Evolutionary conservation across 208 protist species (phyloP).

Genomic region (Vickermania ingenoplastis): DNA sequence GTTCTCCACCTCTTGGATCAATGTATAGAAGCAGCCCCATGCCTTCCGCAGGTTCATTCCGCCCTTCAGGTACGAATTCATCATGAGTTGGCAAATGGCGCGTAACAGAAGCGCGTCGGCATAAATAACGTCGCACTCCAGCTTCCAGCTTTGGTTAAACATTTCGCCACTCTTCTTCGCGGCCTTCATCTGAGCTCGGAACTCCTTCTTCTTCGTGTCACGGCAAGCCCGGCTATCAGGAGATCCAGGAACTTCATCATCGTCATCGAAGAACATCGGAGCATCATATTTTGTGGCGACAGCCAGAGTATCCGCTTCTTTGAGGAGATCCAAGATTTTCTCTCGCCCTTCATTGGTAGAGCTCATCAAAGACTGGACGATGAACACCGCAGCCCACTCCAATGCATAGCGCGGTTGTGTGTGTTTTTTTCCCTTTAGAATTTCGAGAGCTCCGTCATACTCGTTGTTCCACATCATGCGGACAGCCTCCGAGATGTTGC

Average conservation of each 20-base stretch:
- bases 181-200: constrained; percentile 38
- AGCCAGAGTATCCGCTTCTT: constrained; percentile 67
- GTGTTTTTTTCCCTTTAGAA: constrained; percentile 53
- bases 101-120: constrained; percentile 78
- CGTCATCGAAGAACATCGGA: constrained; percentile 50
- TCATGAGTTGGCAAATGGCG: constrained; percentile 80
- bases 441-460: constrained; percentile 45
- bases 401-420: constrained; percentile 73
- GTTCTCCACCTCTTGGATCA: constrained; percentile 60
- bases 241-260: constrained; percentile 6
- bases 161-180: constrained; percentile 33
- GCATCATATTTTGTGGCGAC: constrained; percentile 56
- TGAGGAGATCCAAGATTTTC: constrained; percentile 55
- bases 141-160: constrained; percentile 72
- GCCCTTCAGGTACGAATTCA: constrained; percentile 87
- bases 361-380: constrained; percentile 77
- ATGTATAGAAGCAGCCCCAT: constrained; percentile 75
- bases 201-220: constrained; percentile 57
- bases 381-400: constrained; percentile 68
- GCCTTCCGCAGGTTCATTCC: constrained; percentile 84
- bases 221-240: constrained; percentile 8
- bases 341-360: constrained; percentile 73
- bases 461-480: constrained; percentile 80
- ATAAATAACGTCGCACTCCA: constrained; percentile 89
- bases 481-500: constrained; percentile 26